phyloP scores from a whole-genome alignment of 2,329 filamentous ascomycete genomes.

The Leptosphaerulina australis region DNA sequence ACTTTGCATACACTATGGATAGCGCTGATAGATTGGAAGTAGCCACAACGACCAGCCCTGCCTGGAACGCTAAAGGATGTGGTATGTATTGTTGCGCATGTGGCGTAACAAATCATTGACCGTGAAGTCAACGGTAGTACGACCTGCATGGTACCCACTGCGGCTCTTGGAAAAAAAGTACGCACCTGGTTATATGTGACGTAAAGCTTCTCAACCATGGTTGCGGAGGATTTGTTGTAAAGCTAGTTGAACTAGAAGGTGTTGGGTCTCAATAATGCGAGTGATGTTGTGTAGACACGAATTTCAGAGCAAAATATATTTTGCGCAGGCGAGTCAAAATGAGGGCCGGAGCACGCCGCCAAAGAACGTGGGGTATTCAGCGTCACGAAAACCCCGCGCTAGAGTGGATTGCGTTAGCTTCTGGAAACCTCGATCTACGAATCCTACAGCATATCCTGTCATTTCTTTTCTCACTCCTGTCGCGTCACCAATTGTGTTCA shows the following conservation, averaged over 20 bases:
- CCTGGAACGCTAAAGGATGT: neutral
- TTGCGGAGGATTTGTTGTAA: constrained; percentile 25
- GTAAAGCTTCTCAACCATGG: constrained; percentile 52
- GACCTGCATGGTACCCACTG: neutral
- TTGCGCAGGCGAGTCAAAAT: too few relatives aligned
- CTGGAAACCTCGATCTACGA: neutral
- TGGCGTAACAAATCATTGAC: neutral
- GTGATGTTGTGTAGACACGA: too few relatives aligned
- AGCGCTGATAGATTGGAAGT: neutral
- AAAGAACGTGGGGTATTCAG: constrained; percentile 15
- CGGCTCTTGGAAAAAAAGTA: constrained; percentile 9
- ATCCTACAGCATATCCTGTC: neutral
- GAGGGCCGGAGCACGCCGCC: constrained; percentile 17
- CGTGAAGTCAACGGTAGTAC: constrained; percentile 1
- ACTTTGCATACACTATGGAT: neutral
- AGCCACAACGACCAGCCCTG: neutral
- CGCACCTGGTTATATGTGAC: constrained; percentile 53
- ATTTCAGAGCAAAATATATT: constrained; percentile 11
- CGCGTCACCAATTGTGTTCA: neutral
- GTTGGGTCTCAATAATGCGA: too few relatives aligned
- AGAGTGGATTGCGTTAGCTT: constrained; percentile 9
- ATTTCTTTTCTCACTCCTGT: neutral
- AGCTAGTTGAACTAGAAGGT: too few relatives aligned
- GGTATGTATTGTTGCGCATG: neutral
- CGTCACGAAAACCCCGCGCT: constrained; percentile 10